phyloP scores from a whole-genome alignment of 345 rosid genomes.

The Citrus trifoliata region DNA sequence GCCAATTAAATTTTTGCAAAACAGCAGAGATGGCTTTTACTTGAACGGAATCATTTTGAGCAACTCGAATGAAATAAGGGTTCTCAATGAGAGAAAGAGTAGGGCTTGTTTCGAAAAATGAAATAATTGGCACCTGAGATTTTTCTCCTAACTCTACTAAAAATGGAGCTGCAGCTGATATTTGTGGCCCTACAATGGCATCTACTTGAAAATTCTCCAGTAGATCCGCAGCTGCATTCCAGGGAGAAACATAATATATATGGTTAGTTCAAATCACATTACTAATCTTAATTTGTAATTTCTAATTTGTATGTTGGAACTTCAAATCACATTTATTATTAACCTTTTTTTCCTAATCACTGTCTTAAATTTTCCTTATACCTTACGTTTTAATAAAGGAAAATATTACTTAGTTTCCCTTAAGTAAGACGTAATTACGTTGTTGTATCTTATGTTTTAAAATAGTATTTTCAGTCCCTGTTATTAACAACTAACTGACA shows the following conservation, averaged over 20 bases:
- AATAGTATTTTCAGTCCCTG: too few relatives aligned
- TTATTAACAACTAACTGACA: too few relatives aligned
- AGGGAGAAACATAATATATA: too few relatives aligned
- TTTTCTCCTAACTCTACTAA: constrained; percentile 27
- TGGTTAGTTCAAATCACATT: not conserved
- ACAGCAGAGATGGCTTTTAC: constrained; percentile 38
- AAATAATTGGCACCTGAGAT: constrained; percentile 48
- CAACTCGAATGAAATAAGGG: constrained; percentile 41
- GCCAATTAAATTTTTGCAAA: constrained; percentile 43
- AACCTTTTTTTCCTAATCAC: too few relatives aligned
- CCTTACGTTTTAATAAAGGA: too few relatives aligned
- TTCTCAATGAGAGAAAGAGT: constrained; percentile 22
- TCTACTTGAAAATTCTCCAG: constrained; percentile 46
- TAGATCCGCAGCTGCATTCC: constrained; percentile 31
- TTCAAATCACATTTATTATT: too few relatives aligned
- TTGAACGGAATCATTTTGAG: constrained; percentile 39
- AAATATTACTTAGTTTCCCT: too few relatives aligned
- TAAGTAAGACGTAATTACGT: too few relatives aligned
- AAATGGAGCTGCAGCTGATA: constrained; percentile 45
- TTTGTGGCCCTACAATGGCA: constrained; percentile 54
- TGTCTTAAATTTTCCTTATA: too few relatives aligned
- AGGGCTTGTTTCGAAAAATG: constrained; percentile 43
- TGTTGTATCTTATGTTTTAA: too few relatives aligned
- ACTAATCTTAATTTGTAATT: too few relatives aligned
- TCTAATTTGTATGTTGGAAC: too few relatives aligned